A percentile compares a stretch with the other conserved stretches of the same genome.
These are phyloP conservation scores for Aspergillus puulaauensis DNA, from an alignment of 2,329 filamentous ascomycete species.

Conservation along the genomic window DNA sequence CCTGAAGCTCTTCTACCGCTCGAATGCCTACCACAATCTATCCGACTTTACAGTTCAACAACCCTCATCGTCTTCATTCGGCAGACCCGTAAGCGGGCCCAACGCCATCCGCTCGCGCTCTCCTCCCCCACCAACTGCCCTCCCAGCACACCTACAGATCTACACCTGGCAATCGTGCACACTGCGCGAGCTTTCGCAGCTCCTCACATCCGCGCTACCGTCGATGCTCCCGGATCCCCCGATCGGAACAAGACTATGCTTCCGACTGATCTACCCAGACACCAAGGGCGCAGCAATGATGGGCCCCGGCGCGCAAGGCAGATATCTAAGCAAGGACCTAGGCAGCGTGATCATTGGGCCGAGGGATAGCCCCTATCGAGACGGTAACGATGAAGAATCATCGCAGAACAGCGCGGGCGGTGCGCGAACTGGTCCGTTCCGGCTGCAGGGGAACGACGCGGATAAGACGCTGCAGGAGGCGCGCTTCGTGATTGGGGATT, in stretches of 20 bases:
- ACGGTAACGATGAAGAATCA: slow-evolving; percentile 23
- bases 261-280: slow-evolving; percentile 83
- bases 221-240: slow-evolving; percentile 69
- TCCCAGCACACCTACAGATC: slow-evolving; percentile 70
- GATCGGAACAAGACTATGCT: slow-evolving; percentile 80
- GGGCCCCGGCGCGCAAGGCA: slow-evolving; percentile 48
- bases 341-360: slow-evolving; percentile 75
- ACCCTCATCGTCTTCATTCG: slow-evolving; percentile 20
- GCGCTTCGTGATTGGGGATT: slow-evolving; percentile 86
- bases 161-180: slow-evolving; percentile 86
- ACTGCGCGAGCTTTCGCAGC: slow-evolving; percentile 74
- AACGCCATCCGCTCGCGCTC: slow-evolving; percentile 37
- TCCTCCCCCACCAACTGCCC: slow-evolving; percentile 57
- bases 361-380: slow-evolving; percentile 25
- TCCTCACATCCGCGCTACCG: slow-evolving; percentile 69
- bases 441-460: slow-evolving; percentile 58
- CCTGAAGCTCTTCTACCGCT: slow-evolving; percentile 80
- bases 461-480: slow-evolving; percentile 74
- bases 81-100: slow-evolving; percentile 36
- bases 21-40: slow-evolving; percentile 65
- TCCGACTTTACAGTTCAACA: slow-evolving; percentile 40
- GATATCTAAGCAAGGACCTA: slow-evolving; percentile 76
- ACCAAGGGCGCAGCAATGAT: slow-evolving; percentile 48
- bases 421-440: slow-evolving; percentile 32
- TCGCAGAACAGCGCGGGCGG: slow-evolving; percentile 33